These are phyloP conservation scores for Ustilago esculenta DNA, from an alignment of 1,284 basidiomycete genomes.

Conservation along the genomic window DNA sequence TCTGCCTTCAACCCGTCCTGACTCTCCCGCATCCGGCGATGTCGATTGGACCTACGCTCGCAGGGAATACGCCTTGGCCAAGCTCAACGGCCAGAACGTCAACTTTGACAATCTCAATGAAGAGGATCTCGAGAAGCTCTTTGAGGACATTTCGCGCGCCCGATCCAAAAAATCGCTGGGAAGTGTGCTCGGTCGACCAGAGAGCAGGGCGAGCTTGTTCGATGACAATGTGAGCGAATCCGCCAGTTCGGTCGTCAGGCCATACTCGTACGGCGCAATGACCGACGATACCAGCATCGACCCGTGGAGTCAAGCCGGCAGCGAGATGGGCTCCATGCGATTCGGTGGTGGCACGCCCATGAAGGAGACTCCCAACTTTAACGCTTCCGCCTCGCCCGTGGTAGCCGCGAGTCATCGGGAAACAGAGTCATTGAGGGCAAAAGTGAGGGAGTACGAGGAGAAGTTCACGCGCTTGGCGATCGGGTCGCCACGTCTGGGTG, in stretches of 20 bases:
- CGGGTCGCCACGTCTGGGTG: conserved; percentile 24
- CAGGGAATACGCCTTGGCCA: conserved; percentile 56
- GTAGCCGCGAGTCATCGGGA: conserved; percentile 32
- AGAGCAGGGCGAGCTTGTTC: conserved; percentile 59
- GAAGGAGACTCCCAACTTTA: conserved; percentile 16
- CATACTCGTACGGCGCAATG: conserved; percentile 57
- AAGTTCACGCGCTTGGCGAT: conserved; percentile 41
- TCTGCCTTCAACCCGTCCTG: conserved; percentile 43
- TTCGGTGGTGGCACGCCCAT: conserved; percentile 24
- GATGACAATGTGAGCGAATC: conserved; percentile 59
- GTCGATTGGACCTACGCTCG: conserved; percentile 64
- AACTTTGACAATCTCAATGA: conserved; percentile 61
- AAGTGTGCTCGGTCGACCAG: conserved; percentile 50
- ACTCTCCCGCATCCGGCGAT: conserved; percentile 58
- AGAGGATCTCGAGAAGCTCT: conserved; percentile 63
- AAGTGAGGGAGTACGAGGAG: conserved; percentile 62
- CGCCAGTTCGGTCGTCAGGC: conserved; percentile 46
- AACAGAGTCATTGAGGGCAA: conserved; percentile 47
- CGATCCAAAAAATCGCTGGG: conserved; percentile 56
- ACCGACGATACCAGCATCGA: conserved; percentile 63
- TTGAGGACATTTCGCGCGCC: conserved; percentile 60
- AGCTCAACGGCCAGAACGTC: conserved; percentile 60
- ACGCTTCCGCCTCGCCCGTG: conserved; percentile 14
- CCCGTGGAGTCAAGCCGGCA: conserved; percentile 56
- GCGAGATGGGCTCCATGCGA: conserved; percentile 46